phyloP scores from a whole-genome alignment of 2,329 filamentous ascomycete genomes.

The Alternaria sp. region DNA sequence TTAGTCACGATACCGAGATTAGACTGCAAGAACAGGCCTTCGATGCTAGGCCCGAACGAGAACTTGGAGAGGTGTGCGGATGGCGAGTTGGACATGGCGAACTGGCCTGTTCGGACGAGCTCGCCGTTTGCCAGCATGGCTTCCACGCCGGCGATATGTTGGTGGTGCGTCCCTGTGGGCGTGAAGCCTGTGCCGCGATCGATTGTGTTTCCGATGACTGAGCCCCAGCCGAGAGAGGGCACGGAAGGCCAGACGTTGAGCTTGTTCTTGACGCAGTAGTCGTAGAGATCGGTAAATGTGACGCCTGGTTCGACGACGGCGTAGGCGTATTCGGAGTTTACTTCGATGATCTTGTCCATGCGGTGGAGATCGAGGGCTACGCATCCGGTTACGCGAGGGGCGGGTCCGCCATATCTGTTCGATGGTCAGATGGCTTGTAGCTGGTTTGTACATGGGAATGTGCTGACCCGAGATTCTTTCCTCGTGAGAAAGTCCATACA shows the following conservation, averaged over 20 bases:
- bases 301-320: conserved; percentile 52
- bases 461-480: conserved; percentile 46
- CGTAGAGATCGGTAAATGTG: conserved; percentile 39
- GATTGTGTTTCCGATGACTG: conserved; percentile 47
- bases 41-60: conserved; percentile 48
- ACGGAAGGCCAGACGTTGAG: conserved; percentile 44
- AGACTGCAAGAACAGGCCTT: conserved; percentile 59
- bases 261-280: conserved; percentile 40
- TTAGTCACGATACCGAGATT: conserved; percentile 60
- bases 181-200: conserved; percentile 54
- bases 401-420: conserved; percentile 38
- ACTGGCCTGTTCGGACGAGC: conserved; percentile 46
- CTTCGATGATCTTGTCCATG: conserved; percentile 55
- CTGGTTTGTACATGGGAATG: background rate
- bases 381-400: conserved; percentile 46
- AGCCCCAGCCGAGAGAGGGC: conserved; percentile 44
- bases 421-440: background rate
- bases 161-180: conserved; percentile 45
- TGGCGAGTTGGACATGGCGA: conserved; percentile 50
- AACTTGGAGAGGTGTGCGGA: conserved; percentile 48
- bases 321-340: conserved; percentile 53
- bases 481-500: conserved; percentile 41
- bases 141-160: conserved; percentile 48
- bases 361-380: conserved; percentile 45
- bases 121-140: conserved; percentile 46